These are phyloP conservation scores for Castanospermum australe DNA, from an alignment of 306 rosid species.

Conservation along the genomic window DNA sequence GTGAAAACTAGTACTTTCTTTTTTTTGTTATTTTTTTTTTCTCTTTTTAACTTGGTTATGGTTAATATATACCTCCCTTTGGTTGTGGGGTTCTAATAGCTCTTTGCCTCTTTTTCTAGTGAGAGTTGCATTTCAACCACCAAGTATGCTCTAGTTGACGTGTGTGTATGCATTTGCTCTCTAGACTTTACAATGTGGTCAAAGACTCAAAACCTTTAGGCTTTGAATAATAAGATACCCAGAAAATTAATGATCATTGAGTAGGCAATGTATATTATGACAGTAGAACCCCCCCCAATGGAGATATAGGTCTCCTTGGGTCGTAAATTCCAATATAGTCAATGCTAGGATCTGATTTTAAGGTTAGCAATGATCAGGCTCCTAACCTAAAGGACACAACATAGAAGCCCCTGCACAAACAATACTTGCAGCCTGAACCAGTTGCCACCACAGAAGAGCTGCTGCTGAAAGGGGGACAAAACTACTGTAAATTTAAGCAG, in stretches of 20 bases:
- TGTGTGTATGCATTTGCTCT: background rate
- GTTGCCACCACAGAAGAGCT: background rate
- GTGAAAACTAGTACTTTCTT: background rate
- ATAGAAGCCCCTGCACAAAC: too few relatives aligned
- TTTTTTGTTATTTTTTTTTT: background rate
- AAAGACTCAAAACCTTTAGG: background rate
- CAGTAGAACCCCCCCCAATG: background rate
- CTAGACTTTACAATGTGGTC: slow-evolving; percentile 14
- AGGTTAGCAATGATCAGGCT: background rate
- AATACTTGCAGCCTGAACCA: background rate
- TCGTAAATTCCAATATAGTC: background rate
- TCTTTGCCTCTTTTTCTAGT: slow-evolving; percentile 8
- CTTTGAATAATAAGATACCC: background rate
- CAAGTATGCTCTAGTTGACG: slow-evolving; percentile 10
- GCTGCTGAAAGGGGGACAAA: too few relatives aligned
- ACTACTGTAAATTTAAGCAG: too few relatives aligned
- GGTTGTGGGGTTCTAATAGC: slow-evolving; percentile 14
- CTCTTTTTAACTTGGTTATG: background rate
- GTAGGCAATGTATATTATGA: background rate
- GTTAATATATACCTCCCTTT: slow-evolving; percentile 12
- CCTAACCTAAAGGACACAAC: background rate
- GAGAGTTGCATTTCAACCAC: slow-evolving; percentile 34
- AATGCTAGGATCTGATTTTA: background rate
- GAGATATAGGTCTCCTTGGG: background rate
- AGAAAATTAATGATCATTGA: background rate